A percentile compares a stretch with the other conserved stretches of the same genome.
Evolutionary conservation across 2,329 filamentous ascomycete genomes (phyloP).

Genomic region (Gaeumannomyces sp.): DNA sequence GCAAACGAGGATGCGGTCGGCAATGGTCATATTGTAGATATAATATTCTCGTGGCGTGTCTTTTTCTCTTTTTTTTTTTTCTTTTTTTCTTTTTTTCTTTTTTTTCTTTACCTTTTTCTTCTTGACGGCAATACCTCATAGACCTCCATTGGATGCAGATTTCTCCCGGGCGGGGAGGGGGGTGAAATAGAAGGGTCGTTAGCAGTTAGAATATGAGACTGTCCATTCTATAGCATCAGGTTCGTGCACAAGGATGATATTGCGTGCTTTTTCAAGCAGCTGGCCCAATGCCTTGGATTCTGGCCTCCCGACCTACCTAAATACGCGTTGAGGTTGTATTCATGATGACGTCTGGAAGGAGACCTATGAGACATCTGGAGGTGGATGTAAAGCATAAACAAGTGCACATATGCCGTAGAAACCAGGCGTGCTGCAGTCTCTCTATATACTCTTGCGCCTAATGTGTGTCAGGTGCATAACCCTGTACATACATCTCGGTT

Average conservation of each 20-base stretch:
- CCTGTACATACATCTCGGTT: too few relatives aligned
- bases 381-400: too few relatives aligned
- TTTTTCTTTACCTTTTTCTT: slow-evolving; percentile 10
- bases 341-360: too few relatives aligned
- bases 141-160: slow-evolving; percentile 16
- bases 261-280: background rate
- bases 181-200: slow-evolving; percentile 2
- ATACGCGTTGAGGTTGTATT: too few relatives aligned
- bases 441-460: too few relatives aligned
- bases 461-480: too few relatives aligned
- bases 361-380: too few relatives aligned
- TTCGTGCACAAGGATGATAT: background rate
- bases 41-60: background rate
- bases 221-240: background rate
- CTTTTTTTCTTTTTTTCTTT: slow-evolving; percentile 12
- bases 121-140: slow-evolving; percentile 19
- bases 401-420: too few relatives aligned
- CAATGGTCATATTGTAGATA: slow-evolving; percentile 1
- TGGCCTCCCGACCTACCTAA: too few relatives aligned
- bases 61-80: slow-evolving; percentile 4
- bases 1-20: background rate
- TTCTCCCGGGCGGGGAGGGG: background rate
- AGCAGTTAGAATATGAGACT: slow-evolving; percentile 9
- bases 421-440: too few relatives aligned
- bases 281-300: background rate